A percentile compares a stretch with the other conserved stretches of the same genome.
These are phyloP conservation scores for Pilasporangium apinafurcum DNA, from an alignment of 352 stramenopile genomes.

Conservation along the genomic window DNA sequence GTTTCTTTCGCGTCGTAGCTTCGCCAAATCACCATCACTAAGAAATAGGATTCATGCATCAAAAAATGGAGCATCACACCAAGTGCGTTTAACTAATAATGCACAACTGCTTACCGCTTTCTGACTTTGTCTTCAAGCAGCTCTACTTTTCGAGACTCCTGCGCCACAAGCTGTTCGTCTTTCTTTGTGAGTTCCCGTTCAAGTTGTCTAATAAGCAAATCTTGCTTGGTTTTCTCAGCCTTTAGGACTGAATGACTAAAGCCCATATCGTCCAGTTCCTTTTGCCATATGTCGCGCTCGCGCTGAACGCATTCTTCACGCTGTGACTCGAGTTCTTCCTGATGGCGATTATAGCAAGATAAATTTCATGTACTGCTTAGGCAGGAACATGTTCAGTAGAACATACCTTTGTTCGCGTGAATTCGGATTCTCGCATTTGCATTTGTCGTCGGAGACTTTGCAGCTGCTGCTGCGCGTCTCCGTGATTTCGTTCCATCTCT, in stretches of 20 bases:
- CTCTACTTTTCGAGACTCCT: constrained; percentile 33
- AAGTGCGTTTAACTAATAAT: too few species aligned
- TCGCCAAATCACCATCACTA: constrained; percentile 54
- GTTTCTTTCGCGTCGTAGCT: constrained; percentile 59
- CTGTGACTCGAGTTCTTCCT: constrained; percentile 28
- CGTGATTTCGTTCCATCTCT: constrained; percentile 12
- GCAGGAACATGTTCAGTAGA: neutral
- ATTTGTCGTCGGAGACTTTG: constrained; percentile 37
- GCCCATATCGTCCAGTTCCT: constrained; percentile 41
- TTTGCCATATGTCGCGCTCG: constrained; percentile 52
- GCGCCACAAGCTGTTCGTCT: constrained; percentile 27
- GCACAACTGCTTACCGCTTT: constrained; percentile 23
- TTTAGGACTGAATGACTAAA: constrained; percentile 46
- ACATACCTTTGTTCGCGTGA: constrained; percentile 12
- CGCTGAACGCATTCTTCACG: constrained; percentile 21
- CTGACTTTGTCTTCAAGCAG: constrained; percentile 32
- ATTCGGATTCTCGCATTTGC: constrained; percentile 17
- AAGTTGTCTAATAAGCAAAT: constrained; percentile 48
- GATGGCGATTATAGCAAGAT: too few species aligned
- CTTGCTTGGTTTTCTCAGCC: constrained; percentile 48
- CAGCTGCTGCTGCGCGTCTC: constrained; percentile 25
- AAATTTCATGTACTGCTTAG: too few species aligned
- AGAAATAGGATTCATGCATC: neutral
- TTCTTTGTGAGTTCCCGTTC: constrained; percentile 53
- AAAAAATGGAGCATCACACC: neutral